phyloP scores from a whole-genome alignment of 2,329 filamentous ascomycete species.

The Alternaria triticina region DNA sequence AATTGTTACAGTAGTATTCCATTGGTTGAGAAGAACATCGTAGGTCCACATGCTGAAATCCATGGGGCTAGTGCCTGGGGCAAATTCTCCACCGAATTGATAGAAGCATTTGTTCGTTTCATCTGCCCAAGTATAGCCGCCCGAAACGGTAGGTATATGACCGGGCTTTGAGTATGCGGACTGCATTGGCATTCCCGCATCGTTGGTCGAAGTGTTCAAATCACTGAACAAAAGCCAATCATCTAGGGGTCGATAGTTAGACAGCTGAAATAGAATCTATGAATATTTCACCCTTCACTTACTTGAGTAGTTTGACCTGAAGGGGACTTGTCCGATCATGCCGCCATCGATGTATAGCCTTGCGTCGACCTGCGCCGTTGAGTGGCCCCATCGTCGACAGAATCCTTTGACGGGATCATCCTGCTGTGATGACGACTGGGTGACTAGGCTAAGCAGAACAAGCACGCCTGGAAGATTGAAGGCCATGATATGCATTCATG shows the following conservation, averaged over 20 bases:
- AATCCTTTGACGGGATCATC: conserved; percentile 63
- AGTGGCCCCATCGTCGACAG: conserved; percentile 60
- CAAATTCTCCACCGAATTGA: conserved; percentile 66
- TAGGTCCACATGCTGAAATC: conserved; percentile 63
- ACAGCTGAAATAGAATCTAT: not conserved
- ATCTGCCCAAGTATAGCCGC: conserved; percentile 65
- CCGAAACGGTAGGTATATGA: conserved; percentile 59
- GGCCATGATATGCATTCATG: conserved; percentile 43
- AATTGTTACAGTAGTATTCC: conserved; percentile 57
- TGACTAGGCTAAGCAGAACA: conserved; percentile 35
- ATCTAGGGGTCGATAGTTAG: conserved; percentile 49
- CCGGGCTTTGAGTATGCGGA: conserved; percentile 65
- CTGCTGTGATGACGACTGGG: conserved; percentile 37
- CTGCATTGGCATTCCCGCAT: conserved; percentile 58
- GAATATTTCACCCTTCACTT: conserved; percentile 32
- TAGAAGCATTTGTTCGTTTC: conserved; percentile 68
- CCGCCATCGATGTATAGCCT: conserved; percentile 67
- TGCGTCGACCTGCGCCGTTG: conserved; percentile 65
- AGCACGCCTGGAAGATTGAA: conserved; percentile 34
- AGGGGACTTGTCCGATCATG: conserved; percentile 32
- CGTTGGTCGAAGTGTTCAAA: conserved; percentile 52
- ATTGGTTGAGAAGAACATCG: conserved; percentile 63
- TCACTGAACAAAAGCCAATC: conserved; percentile 65
- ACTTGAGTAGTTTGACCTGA: conserved; percentile 60
- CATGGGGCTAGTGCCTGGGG: conserved; percentile 46